Base-by-base conservation (phyloP, 345 rosid genomes). In the Aquilaria malaccensis region DNA sequence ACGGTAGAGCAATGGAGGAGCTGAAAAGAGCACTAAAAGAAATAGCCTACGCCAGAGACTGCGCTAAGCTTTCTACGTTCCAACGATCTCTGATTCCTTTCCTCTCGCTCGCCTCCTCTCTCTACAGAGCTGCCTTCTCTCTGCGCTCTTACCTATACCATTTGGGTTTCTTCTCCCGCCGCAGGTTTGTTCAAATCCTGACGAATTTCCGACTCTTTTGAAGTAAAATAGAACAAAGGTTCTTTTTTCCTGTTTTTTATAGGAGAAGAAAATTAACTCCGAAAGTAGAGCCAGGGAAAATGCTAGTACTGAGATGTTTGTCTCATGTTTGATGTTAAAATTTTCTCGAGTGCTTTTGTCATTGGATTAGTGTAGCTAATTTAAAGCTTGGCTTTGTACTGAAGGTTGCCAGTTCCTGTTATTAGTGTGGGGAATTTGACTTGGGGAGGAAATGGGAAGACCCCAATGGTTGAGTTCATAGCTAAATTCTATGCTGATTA, bases 401-500 rank as follows among this genome's bases (percentile, higher is more conserved):
- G 68, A 79, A 90, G 97, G 74, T 67, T 88, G 70, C 88, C 88
- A 0, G 80, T 91, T 68, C 94, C 94, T 45, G 96, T 88, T 69
- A 91, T 85, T 67, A 85, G 97, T 62, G 91, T 88, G 11, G 97
- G 96, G 62, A 91, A 91, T 73, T 70, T 91, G 72, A 88, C 88
- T 9, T 91, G 97, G 97, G 96, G 96, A 74, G 96, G 94, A 58
- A 85, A 83, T 58, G 96, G 97, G 62, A 91, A 91, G 85, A 91
- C 96, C n/a, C 94, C 97, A 10, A 88, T 88, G 97, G 94, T 80
- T 59, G 89, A 88, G 72, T 81, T 74, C 78, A 75, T 88, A 61
- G 80, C 91, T 1, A 70, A 55, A 10, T 61, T 33, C 30, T 72
- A 85, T 50, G 77, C 80, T 64, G 74, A 77, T 75, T 82, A 70